Conservation (phyloP, 495 filamentous ascomycete species). For the Aspergillus biplanus region DNA sequence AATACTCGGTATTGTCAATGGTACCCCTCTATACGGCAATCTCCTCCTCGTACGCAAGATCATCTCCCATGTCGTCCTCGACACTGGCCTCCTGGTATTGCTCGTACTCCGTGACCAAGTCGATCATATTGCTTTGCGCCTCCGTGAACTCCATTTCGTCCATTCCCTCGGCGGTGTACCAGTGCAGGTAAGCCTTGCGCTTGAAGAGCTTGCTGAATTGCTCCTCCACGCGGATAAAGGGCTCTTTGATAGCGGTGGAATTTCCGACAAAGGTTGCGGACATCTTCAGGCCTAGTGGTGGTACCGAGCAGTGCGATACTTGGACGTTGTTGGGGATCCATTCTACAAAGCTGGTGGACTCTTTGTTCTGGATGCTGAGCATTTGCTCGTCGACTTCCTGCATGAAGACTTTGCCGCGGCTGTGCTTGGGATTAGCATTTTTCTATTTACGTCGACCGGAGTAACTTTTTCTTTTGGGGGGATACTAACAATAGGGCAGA, state of each 20-base stretch:
- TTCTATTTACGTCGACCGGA: too few relatives aligned
- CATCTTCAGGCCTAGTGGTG: slow-evolving; percentile 98
- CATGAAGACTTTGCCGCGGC: slow-evolving; percentile 99
- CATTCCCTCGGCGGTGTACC: slow-evolving; percentile 99
- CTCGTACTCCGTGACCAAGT: slow-evolving; percentile 99
- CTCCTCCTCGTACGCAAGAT: too few relatives aligned
- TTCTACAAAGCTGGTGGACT: slow-evolving; percentile 99
- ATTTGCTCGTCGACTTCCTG: slow-evolving; percentile 99
- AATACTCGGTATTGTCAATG: too few relatives aligned
- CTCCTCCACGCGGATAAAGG: slow-evolving; percentile 99
- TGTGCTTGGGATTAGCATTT: too few relatives aligned
- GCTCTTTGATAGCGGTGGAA: slow-evolving; percentile 99
- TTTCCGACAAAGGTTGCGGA: slow-evolving; percentile 99
- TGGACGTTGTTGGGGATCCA: slow-evolving; percentile 99
- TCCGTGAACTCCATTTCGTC: slow-evolving; percentile 99
- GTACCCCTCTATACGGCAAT: too few relatives aligned
- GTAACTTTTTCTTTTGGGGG: too few relatives aligned
- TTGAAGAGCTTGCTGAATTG: slow-evolving; percentile 99
- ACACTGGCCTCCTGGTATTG: slow-evolving; percentile 92
- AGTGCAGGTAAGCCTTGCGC: slow-evolving; percentile 99
- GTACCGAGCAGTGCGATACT: slow-evolving; percentile 99
- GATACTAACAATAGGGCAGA: slow-evolving; percentile 80
- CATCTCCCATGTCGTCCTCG: too few relatives aligned
- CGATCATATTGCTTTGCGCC: slow-evolving; percentile 99
- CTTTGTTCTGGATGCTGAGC: slow-evolving; percentile 99